Evolutionary conservation across 2,329 filamentous ascomycete species (phyloP), one percentile per base, ranked within the genome.

Genomic region (Macrophomina tecta): DNA sequence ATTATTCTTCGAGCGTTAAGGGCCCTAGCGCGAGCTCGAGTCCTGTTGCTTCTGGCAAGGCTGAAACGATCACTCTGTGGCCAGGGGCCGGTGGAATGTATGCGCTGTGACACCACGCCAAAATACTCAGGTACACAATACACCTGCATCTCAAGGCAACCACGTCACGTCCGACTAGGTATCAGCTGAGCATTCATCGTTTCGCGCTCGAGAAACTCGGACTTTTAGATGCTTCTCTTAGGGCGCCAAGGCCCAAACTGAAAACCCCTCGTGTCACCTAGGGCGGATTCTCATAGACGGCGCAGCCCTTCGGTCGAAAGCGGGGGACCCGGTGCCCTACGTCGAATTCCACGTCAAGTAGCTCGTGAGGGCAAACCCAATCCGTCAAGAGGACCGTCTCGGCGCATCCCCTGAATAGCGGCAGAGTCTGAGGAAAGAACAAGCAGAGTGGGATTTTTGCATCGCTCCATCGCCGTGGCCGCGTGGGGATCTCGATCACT

Each of bases 61-160:
- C 58, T 62, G 58, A 62, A 62, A 62, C 58, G 32, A 11, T 30
- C 4, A 12, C 38, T 34, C 23, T 18, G 55, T 48, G 40, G 56
- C n/a, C 58, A 49, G 45, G 45, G 46, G 58, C n/a, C n/a, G 11
- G 23, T 14, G 64, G 64, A 66, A 66, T 66, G 64, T 61, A 30
- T 46, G 55, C 46, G 46, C 46, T 66, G 64, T 66, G 46, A 34
- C 12, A 66, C 64, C 48, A 4, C 42, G 28, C 49, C 46, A 46
- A 66, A 66, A 66, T 46, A 52, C 32, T 34, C 16, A 32, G 58
- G 45, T 9, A 28, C 45, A 62, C 58, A 62, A 42, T 8, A 61
- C 56, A 34, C 30, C 40, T 42, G 42, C 40, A 40, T 40, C 28
- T 32, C 30, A 14, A 46, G 56, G 28, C 56, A 36, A n/a, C 56